Evolutionary conservation across 1,139 yeast species (phyloP), one percentile per base, ranked within the genome.

Genomic region (Arxiozyma bovina): DNA sequence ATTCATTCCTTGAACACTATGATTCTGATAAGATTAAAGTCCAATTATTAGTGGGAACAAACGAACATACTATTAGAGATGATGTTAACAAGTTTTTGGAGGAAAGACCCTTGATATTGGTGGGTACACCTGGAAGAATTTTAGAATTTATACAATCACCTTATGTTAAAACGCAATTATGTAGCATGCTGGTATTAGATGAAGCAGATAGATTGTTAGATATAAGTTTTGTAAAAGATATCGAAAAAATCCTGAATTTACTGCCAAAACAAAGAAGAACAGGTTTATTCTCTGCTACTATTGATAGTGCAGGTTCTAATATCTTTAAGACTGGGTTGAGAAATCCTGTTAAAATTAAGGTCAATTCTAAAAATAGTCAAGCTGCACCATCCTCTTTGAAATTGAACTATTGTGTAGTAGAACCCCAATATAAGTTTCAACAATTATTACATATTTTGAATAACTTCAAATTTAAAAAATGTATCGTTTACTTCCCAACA

Each of bases 111-210:
- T 91, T 87, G 52, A 80, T 91, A 48, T 66, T 94, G 43, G 83
- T 94, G 22, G 97, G 96, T 1, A 93, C 99, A 0, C 99, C 99
- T 0, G 99, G 99, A 3, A 78, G 99, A 64, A 68, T 89, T 45
- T 70, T 85, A 25, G 97, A 93, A 59, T 84, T 94, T 61, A 67
- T 93, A 41, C 69, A 70, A 38, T 63, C 73, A 3, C 66, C 75
- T 11, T 71, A 71, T 40, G 81, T 85, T 1, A 79, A 80, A 60
- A 76, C 85, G 0, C 72, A 71, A 15, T 77, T 85, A 4, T 77
- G 90, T 52, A 96, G 89, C 62, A 80, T 87, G 48, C 78, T 86
- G 21, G 83, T 94, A 9, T 71, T 93, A 52, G 99, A 93, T 70
- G 99, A 93, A 70, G 99, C 98, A 2, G 99, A 93, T 66, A 81